These are phyloP conservation scores for Neurospora sp. DNA, from an alignment of 495 filamentous ascomycete species.

Conservation along the genomic window DNA sequence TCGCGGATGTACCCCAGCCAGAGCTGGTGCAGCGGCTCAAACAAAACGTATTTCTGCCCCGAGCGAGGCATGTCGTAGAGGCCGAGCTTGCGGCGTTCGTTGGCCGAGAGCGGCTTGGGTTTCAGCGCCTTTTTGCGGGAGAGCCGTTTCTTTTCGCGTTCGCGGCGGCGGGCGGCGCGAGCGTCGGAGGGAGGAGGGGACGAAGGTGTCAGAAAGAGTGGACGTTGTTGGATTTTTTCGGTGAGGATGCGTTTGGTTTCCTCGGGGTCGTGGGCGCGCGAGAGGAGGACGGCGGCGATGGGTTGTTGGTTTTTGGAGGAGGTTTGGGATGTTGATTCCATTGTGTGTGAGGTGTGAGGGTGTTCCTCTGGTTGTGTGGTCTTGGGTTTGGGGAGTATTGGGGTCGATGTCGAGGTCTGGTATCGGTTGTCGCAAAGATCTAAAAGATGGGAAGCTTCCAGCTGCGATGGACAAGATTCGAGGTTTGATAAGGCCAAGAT, in stretches of 20 bases:
- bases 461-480: background rate
- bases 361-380: background rate
- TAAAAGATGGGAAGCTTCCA: background rate
- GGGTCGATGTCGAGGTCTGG: background rate
- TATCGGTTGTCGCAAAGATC: background rate
- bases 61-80: slow-evolving; percentile 63
- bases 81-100: slow-evolving; percentile 60
- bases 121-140: slow-evolving; percentile 49
- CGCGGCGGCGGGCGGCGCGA: slow-evolving; percentile 51
- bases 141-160: slow-evolving; percentile 45
- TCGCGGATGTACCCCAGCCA: slow-evolving; percentile 82
- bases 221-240: slow-evolving; percentile 73
- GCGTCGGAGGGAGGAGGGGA: slow-evolving; percentile 54
- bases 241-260: slow-evolving; percentile 60
- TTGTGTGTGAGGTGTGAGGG: background rate
- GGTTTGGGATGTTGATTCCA: slow-evolving; percentile 8
- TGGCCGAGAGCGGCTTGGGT: slow-evolving; percentile 69
- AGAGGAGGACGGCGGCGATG: slow-evolving; percentile 59
- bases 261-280: slow-evolving; percentile 61
- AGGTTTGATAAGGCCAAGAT: background rate
- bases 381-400: background rate
- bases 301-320: slow-evolving; percentile 21
- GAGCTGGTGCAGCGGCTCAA: slow-evolving; percentile 61
- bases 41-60: slow-evolving; percentile 63
- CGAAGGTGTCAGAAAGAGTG: slow-evolving; percentile 67